Conservation (phyloP, 495 filamentous ascomycete genomes). For the Coniosporium apollinis region DNA sequence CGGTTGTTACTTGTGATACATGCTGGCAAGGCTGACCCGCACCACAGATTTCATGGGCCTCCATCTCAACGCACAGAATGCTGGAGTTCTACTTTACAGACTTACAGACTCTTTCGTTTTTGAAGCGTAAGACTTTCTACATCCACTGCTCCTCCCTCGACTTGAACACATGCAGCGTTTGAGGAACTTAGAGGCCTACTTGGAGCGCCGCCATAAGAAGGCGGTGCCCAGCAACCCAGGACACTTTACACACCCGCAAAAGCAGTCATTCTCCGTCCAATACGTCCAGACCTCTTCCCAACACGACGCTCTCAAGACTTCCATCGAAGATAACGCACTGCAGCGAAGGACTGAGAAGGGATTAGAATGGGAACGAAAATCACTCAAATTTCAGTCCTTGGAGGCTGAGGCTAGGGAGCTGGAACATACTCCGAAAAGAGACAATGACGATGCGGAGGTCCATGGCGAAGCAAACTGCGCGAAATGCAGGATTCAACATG, state of each 20-base stretch:
- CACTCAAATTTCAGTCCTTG: slow-evolving; percentile 20
- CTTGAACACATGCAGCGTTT: slow-evolving; percentile 28
- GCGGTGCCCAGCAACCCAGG: slow-evolving; percentile 10
- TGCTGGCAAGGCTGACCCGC: neutral
- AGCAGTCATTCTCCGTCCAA: slow-evolving; percentile 31
- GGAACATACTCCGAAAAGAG: slow-evolving; percentile 14
- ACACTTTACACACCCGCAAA: slow-evolving; percentile 23
- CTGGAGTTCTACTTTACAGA: slow-evolving; percentile 33
- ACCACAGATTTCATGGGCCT: slow-evolving; percentile 19
- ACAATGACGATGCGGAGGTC: slow-evolving; percentile 3
- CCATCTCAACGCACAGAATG: slow-evolving; percentile 42
- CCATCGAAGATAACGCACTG: slow-evolving; percentile 27
- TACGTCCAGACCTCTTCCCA: slow-evolving; percentile 33
- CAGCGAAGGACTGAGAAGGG: slow-evolving; percentile 23
- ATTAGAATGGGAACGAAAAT: slow-evolving; percentile 24
- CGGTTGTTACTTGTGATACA: too few relatives aligned
- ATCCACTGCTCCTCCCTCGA: slow-evolving; percentile 6
- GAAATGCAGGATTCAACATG: slow-evolving; percentile 15
- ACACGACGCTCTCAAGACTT: slow-evolving; percentile 24
- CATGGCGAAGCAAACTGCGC: slow-evolving; percentile 16
- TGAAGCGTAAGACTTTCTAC: slow-evolving; percentile 24
- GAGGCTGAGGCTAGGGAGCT: slow-evolving; percentile 8
- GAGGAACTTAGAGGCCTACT: slow-evolving; percentile 30
- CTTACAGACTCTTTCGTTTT: slow-evolving; percentile 22
- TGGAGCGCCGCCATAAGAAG: slow-evolving; percentile 17